Base-by-base conservation (phyloP, 768 basidiomycete genomes). In the Russula sp. region DNA sequence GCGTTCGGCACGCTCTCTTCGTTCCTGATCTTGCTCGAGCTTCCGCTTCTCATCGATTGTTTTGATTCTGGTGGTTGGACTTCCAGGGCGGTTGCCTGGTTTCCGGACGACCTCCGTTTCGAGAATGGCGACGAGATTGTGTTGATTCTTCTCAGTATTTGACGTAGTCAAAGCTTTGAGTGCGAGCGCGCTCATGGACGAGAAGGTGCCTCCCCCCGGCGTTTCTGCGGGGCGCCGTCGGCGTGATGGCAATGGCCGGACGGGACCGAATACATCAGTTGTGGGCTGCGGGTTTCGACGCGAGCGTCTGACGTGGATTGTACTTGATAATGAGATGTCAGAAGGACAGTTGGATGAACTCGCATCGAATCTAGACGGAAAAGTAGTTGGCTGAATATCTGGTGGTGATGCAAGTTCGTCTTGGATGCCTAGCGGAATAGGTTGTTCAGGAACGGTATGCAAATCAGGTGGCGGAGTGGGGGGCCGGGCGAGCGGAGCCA, bases 91-190 rank as follows among this genome's bases (percentile, higher is more conserved):
- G 39, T 74, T 70, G 34, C 90, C 90, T 46, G 84, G 80, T 71
- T 80, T 88, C 51, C 83, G 78, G 35, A 93, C 75, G 20, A 92
- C 79, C 71, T 88, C 82, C 39, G 81, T 89, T 71, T 87, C 83
- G 42, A 93, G 72, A 63, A 78, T 80, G 2, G 79, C 81, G 6
- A 81, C 76, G 34, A 54, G 57, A 25, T 85, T 88, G 52, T 78
- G 75, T 74, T 93, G 88, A 67, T 93, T 93, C 70, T 75, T 81
- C 52, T 76, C 72, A 1, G 90, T 93, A 71, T 93, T 92, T 43
- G 81, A 79, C 16, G 77, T 78, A 10, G 90, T 93, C 58, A 93
- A 77, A 41, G 84, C 78, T 69, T 82, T 86, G 60, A 92, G 74
- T 8, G 87, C 85, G 1, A 81, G 77, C 20, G 84, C 81, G 56